phyloP scores from a whole-genome alignment of 139 green algal species.

The Pleodorina starrii region DNA sequence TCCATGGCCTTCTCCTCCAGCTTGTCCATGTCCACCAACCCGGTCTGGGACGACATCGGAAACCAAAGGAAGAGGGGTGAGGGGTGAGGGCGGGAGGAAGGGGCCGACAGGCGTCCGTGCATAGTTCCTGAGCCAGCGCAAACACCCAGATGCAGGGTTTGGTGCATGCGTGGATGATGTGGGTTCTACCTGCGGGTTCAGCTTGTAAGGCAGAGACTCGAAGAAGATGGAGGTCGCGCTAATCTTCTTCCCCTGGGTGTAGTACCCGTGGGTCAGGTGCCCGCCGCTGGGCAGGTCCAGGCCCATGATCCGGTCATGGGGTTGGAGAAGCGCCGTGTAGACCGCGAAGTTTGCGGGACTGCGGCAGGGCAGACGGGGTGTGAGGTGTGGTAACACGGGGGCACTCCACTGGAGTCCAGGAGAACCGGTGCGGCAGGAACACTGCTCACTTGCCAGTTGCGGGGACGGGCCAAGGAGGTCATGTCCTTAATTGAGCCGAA shows the following conservation, averaged over 20 bases:
- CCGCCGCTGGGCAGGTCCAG: slow-evolving; percentile 97
- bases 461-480: too few relatives aligned
- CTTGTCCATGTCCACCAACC: slow-evolving; percentile 95
- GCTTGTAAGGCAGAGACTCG: slow-evolving; percentile 95
- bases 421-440: too few relatives aligned
- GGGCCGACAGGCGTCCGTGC: too few relatives aligned
- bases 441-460: too few relatives aligned
- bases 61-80: not conserved
- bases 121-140: too few relatives aligned
- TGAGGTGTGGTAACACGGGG: not conserved
- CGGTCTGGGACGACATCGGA: slow-evolving; percentile 76
- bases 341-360: slow-evolving; percentile 98
- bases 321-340: slow-evolving; percentile 97
- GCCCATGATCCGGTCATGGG: slow-evolving; percentile 98
- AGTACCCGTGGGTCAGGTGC: slow-evolving; percentile 98
- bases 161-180: too few relatives aligned
- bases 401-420: too few relatives aligned
- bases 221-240: slow-evolving; percentile 98
- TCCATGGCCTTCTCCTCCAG: slow-evolving; percentile 84
- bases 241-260: slow-evolving; percentile 97
- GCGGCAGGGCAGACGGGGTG: too few relatives aligned
- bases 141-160: too few relatives aligned
- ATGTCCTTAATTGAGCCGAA: too few relatives aligned
- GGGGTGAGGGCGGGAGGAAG: too few relatives aligned
- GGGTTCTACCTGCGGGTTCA: slow-evolving; percentile 73